phyloP scores from a whole-genome alignment of 768 basidiomycete genomes.

The Psilocybe sp. region DNA sequence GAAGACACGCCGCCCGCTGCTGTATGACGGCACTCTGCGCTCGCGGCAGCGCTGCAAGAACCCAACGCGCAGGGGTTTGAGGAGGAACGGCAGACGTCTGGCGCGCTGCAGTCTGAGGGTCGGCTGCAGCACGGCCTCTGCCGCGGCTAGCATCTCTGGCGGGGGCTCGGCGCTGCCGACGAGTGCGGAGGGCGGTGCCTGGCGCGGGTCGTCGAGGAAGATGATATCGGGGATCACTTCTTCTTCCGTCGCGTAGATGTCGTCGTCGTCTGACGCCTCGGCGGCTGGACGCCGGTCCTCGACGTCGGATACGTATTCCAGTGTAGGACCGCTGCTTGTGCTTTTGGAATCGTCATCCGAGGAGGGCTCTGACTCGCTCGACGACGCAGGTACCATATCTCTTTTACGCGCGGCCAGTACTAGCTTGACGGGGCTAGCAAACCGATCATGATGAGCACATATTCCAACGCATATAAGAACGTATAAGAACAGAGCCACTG shows the following conservation, averaged over 20 bases:
- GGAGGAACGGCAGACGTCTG: conserved; percentile 52
- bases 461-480: no score
- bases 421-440: no score
- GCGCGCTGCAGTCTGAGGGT: conserved; percentile 34
- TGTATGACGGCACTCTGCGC: conserved; percentile 31
- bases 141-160: conserved; percentile 29
- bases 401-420: no score
- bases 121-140: conserved; percentile 29
- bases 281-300: no score
- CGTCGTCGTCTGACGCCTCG: conserved; percentile 14
- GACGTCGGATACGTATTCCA: no score
- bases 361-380: no score
- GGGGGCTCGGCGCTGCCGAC: conserved; percentile 20
- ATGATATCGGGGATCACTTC: conserved; percentile 1
- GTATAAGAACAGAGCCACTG: no score
- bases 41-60: conserved; percentile 43
- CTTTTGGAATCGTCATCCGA: no score
- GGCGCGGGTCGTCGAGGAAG: neutral
- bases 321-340: no score
- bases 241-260: neutral
- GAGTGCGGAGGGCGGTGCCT: neutral
- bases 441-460: no score
- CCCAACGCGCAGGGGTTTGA: conserved; percentile 45
- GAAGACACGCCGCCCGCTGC: conserved; percentile 17
- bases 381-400: no score